phyloP scores from a whole-genome alignment of 73 alveolate species.

The Paramecium primaurelia region DNA sequence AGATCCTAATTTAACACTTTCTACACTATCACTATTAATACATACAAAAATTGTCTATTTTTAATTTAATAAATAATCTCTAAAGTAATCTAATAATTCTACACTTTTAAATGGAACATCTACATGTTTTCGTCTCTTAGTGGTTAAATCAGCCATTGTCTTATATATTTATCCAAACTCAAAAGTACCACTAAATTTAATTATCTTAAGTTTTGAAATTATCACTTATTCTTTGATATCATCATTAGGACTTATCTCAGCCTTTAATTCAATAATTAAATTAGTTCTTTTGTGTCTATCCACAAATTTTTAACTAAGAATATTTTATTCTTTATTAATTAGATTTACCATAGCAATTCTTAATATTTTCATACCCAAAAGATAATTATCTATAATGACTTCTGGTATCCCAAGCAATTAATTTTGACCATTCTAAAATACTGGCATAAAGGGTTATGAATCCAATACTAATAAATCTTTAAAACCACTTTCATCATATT shows the following conservation, averaged over 20 bases:
- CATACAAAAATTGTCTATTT: neutral
- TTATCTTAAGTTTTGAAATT: neutral
- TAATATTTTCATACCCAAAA: neutral
- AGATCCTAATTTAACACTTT: neutral
- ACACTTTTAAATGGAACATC: neutral
- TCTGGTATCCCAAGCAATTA: conserved; percentile 11
- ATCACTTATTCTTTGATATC: conserved; percentile 42
- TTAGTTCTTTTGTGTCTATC: conserved; percentile 14
- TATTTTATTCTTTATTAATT: neutral
- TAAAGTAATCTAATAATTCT: conserved; percentile 16
- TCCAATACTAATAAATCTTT: neutral
- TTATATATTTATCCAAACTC: conserved; percentile 2
- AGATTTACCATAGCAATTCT: conserved; percentile 9
- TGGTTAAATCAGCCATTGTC: conserved; percentile 22
- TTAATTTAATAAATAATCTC: neutral
- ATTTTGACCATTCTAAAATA: neutral
- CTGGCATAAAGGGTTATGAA: neutral
- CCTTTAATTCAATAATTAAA: neutral
- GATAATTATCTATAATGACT: conserved; percentile 21
- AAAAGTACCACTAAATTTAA: conserved; percentile 19
- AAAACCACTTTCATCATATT: neutral
- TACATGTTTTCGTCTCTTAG: conserved; percentile 8
- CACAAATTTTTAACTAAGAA: neutral
- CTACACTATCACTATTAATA: neutral
- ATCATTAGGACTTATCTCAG: conserved; percentile 32